Evolutionary conservation across 2,329 filamentous ascomycete genomes (phyloP).

Genomic region (Colletotrichum liaoningense): DNA sequence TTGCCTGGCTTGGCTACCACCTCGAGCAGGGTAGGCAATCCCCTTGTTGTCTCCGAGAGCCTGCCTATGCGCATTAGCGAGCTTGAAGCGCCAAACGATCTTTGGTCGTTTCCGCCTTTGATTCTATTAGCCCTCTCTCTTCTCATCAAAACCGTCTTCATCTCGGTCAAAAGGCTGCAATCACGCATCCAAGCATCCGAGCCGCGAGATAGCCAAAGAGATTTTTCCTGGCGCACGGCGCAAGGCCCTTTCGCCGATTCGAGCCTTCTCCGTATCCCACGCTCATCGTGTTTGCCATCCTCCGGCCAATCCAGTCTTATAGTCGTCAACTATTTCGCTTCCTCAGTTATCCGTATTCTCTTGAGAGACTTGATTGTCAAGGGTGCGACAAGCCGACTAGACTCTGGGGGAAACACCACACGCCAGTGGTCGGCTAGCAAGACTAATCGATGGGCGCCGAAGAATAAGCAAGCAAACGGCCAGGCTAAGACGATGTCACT

Average conservation of each 20-base stretch:
- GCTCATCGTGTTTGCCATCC: not conserved
- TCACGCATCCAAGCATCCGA: not conserved
- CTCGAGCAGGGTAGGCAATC: not conserved
- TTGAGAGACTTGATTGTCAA: not conserved
- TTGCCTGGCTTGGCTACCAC: constrained; percentile 17
- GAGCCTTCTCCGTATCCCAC: not conserved
- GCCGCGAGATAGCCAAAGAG: not conserved
- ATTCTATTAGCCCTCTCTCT: not conserved
- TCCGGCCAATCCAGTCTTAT: not conserved
- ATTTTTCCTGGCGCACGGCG: not conserved
- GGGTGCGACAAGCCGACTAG: not conserved
- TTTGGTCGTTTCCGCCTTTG: not conserved
- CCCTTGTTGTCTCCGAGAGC: not conserved
- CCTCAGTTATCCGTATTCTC: not conserved
- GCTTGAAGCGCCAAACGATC: not conserved
- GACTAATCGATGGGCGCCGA: constrained; percentile 16
- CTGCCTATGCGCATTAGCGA: not conserved
- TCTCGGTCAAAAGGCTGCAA: not conserved
- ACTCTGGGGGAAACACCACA: not conserved
- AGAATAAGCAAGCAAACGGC: constrained; percentile 29
- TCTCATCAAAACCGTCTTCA: not conserved
- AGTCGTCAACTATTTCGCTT: not conserved
- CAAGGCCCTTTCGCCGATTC: not conserved
- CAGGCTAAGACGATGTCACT: constrained; percentile 22
- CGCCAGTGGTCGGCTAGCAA: constrained; percentile 5